phyloP scores from a whole-genome alignment of 164 flowering plant species.

The Houttuynia cordata region DNA sequence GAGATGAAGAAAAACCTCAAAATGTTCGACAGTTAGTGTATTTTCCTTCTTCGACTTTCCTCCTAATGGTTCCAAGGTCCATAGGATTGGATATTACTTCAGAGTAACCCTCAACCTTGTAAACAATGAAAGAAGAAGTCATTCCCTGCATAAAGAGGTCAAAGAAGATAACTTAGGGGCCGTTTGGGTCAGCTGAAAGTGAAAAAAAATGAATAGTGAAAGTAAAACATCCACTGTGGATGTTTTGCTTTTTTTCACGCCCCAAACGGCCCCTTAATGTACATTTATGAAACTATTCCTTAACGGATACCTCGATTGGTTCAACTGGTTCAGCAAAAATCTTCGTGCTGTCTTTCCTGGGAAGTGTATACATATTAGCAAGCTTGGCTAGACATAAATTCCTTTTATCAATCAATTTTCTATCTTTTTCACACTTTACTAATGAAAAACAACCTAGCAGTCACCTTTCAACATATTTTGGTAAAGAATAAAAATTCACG shows the following conservation, averaged over 20 bases:
- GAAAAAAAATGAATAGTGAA: no score
- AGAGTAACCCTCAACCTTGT: constrained; percentile 61
- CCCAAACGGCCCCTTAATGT: no score
- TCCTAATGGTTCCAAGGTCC: constrained; percentile 81
- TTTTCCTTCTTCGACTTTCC: constrained; percentile 67
- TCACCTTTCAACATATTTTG: no score
- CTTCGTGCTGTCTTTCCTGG: not conserved
- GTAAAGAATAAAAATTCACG: no score
- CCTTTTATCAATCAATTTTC: no score
- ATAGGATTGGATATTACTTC: constrained; percentile 66
- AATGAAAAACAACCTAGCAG: no score
- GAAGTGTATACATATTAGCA: not conserved
- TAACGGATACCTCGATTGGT: not conserved
- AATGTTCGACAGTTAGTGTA: constrained; percentile 45
- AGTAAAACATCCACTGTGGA: no score
- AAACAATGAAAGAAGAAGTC: not conserved
- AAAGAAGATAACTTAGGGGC: not conserved
- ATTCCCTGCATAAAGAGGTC: not conserved
- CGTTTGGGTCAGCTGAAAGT: no score
- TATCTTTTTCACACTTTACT: no score
- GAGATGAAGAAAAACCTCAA: constrained; percentile 40
- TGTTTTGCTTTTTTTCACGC: no score
- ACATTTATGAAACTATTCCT: not conserved
- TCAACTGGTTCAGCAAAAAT: not conserved
- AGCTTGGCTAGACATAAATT: no score